Percentiles rank a stretch among this genome's conserved stretches.
Conservation (phyloP, 2,329 filamentous ascomycete genomes). For the Verticillium nonalfalfae region DNA sequence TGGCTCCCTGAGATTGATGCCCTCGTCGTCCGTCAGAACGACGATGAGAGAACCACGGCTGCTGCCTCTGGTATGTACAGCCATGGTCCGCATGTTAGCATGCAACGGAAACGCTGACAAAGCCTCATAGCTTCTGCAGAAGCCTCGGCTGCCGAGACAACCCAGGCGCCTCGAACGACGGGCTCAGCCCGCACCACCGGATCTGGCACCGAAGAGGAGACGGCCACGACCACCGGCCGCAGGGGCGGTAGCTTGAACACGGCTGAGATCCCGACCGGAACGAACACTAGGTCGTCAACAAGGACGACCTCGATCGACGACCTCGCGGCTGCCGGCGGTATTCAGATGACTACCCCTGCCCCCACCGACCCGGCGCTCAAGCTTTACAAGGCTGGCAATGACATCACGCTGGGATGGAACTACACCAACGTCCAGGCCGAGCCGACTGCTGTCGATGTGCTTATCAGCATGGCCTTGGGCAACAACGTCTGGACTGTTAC, state of each 20-base stretch:
- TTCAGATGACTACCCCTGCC: constrained; percentile 47
- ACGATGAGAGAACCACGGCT: constrained; percentile 14
- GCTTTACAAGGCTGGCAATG: constrained; percentile 55
- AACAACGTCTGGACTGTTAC: constrained; percentile 54
- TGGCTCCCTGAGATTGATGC: constrained; percentile 48
- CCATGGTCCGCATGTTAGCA: background rate
- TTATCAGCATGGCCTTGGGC: constrained; percentile 48
- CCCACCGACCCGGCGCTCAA: constrained; percentile 34
- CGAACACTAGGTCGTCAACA: constrained; percentile 17
- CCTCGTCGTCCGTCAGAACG: constrained; percentile 43
- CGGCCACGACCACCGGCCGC: constrained; percentile 16
- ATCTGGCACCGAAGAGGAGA: constrained; percentile 10
- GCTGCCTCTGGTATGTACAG: background rate
- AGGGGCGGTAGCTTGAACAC: constrained; percentile 35
- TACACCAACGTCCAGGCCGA: constrained; percentile 54
- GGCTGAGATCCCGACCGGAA: constrained; percentile 19
- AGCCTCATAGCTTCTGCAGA: constrained; percentile 5
- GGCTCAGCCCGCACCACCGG: constrained; percentile 1
- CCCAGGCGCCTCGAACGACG: constrained; percentile 9
- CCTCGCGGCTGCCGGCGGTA: constrained; percentile 40
- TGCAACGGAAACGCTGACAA: background rate
- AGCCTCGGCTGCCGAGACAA: constrained; percentile 4
- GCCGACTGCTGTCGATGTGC: constrained; percentile 54
- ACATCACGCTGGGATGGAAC: constrained; percentile 58
- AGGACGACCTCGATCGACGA: constrained; percentile 34